A percentile compares a stretch with the other conserved stretches of the same genome.
Evolutionary conservation across 179 eudicot species (phyloP).

Genomic region (Actinidia chinensis): DNA sequence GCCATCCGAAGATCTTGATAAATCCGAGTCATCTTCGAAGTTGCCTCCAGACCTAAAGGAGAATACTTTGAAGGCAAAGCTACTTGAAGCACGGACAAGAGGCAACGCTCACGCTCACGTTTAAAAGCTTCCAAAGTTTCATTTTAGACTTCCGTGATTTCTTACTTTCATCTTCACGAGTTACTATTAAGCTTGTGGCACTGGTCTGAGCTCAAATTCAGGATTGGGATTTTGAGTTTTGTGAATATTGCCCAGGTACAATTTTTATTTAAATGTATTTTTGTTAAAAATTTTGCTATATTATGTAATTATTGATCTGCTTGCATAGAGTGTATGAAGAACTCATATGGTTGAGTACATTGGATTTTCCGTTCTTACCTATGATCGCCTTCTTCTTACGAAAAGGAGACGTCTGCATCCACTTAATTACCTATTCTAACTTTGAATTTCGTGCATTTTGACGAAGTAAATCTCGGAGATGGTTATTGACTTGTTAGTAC

Average conservation of each 20-base stretch:
- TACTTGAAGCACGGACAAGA: conserved; percentile 66
- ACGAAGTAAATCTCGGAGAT: conserved; percentile 1
- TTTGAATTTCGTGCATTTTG: neutral
- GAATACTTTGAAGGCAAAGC: conserved; percentile 69
- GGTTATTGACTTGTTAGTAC: neutral
- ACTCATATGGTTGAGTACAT: neutral
- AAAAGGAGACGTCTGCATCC: neutral
- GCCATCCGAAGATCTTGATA: conserved; percentile 42
- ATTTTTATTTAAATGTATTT: neutral
- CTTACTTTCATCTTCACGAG: neutral
- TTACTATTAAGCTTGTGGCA: neutral
- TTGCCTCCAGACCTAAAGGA: conserved; percentile 47
- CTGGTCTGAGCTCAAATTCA: neutral
- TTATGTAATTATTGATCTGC: conserved; percentile 8
- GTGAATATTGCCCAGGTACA: conserved; percentile 4
- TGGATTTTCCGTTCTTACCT: too few species aligned
- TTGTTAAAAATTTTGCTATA: neutral
- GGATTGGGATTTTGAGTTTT: neutral
- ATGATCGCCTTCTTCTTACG: too few species aligned
- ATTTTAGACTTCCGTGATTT: conserved; percentile 28
- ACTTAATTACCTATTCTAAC: neutral
- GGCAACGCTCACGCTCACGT: conserved; percentile 76
- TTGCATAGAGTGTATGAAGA: neutral
- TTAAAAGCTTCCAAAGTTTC: conserved; percentile 56
- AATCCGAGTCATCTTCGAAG: conserved; percentile 52